A percentile compares a stretch with the other conserved stretches of the same genome.
These are phyloP conservation scores for Dendrobium catenatum DNA, from an alignment of 106 monocot genomes.

Conservation along the genomic window DNA sequence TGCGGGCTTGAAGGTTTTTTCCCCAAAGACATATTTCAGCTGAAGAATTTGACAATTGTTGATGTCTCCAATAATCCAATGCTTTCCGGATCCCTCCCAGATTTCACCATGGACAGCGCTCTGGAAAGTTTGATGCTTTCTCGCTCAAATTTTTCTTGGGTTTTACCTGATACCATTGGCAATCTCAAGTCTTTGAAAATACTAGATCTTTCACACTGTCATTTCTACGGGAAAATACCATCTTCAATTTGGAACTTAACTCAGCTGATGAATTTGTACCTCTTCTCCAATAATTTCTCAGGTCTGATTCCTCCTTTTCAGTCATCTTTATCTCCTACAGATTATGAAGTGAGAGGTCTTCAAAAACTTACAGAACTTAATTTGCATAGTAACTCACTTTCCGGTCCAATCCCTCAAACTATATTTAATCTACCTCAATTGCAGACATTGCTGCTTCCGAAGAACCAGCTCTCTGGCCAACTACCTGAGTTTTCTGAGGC, in stretches of 20 bases:
- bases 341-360: not conserved
- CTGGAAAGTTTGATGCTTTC: slow-evolving; percentile 34
- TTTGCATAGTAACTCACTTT: slow-evolving; percentile 43
- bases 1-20: slow-evolving; percentile 41
- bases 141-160: slow-evolving; percentile 36
- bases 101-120: slow-evolving; percentile 10
- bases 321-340: not conserved
- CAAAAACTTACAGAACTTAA: slow-evolving; percentile 26
- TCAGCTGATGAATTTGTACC: slow-evolving; percentile 37
- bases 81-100: slow-evolving; percentile 38
- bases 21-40: slow-evolving; percentile 28
- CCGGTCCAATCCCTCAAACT: slow-evolving; percentile 31
- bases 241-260: slow-evolving; percentile 30
- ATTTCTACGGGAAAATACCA: slow-evolving; percentile 47
- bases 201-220: slow-evolving; percentile 28
- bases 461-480: slow-evolving; percentile 32
- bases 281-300: slow-evolving; percentile 46
- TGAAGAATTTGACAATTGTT: slow-evolving; percentile 27
- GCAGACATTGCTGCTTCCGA: slow-evolving; percentile 20
- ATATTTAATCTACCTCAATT: slow-evolving; percentile 41
- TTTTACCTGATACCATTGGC: slow-evolving; percentile 17
- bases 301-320: slow-evolving; percentile 29
- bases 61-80: slow-evolving; percentile 40
- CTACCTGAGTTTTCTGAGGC: slow-evolving; percentile 18
- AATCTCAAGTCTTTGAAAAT: slow-evolving; percentile 36